Evolutionary conservation across 345 rosid genomes (phyloP).

Genomic region (Theobroma cacao): DNA sequence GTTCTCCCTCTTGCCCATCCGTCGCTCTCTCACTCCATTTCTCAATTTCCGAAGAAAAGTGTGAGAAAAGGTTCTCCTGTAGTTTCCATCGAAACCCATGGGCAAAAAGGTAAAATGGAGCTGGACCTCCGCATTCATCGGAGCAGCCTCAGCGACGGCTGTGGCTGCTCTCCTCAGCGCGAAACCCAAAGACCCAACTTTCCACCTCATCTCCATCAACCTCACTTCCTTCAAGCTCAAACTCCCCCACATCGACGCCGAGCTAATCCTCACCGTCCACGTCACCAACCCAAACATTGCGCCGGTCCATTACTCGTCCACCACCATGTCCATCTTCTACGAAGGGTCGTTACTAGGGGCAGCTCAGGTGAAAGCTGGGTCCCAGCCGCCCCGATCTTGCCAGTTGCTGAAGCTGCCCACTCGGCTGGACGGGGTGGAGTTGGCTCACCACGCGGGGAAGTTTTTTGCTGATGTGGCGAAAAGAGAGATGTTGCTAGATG

Average conservation of each 20-base stretch:
- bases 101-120: slow-evolving; percentile 63
- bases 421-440: slow-evolving; percentile 70
- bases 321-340: slow-evolving; percentile 85
- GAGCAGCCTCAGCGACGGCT: slow-evolving; percentile 66
- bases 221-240: slow-evolving; percentile 77
- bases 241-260: slow-evolving; percentile 71
- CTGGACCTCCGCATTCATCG: slow-evolving; percentile 70
- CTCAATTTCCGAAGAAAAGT: background rate
- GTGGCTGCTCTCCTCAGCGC: slow-evolving; percentile 40
- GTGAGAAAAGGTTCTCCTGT: background rate
- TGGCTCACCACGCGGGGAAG: slow-evolving; percentile 72
- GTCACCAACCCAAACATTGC: slow-evolving; percentile 77
- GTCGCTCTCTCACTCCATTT: background rate
- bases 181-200: slow-evolving; percentile 86
- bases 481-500: slow-evolving; percentile 79
- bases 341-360: slow-evolving; percentile 77
- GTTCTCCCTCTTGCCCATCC: background rate
- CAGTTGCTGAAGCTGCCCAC: slow-evolving; percentile 63
- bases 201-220: slow-evolving; percentile 70
- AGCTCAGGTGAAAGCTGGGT: slow-evolving; percentile 64
- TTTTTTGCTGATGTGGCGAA: slow-evolving; percentile 66
- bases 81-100: slow-evolving; percentile 17
- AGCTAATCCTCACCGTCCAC: slow-evolving; percentile 71
- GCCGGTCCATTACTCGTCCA: slow-evolving; percentile 63
- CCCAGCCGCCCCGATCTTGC: slow-evolving; percentile 65